phyloP scores from a whole-genome alignment of 805 yeast genomes.

The Ogataea glucozyma region DNA sequence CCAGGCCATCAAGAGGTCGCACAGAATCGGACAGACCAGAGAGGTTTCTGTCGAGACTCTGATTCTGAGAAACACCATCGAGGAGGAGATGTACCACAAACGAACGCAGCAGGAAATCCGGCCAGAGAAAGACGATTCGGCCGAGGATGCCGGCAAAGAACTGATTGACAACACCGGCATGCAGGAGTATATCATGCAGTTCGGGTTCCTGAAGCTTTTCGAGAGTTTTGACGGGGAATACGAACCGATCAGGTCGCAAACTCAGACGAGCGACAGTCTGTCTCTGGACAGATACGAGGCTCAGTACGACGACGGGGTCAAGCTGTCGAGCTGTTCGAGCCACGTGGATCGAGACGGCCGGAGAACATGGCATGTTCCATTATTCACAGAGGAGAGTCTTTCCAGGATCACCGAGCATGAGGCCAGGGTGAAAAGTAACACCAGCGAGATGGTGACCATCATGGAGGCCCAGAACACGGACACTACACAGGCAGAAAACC shows the following conservation, averaged over 20 bases:
- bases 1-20: conserved; percentile 76
- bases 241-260: conserved; percentile 36
- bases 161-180: conserved; percentile 62
- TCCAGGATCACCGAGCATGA: conserved; percentile 29
- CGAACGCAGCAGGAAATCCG: conserved; percentile 21
- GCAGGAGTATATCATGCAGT: conserved; percentile 53
- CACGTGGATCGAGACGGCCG: conserved; percentile 12
- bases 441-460: conserved; percentile 9
- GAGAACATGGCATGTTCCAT: conserved; percentile 39
- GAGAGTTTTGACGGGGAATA: conserved; percentile 38
- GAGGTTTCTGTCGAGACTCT: conserved; percentile 70
- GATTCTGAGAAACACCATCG: conserved; percentile 60
- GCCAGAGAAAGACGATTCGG: conserved; percentile 20
- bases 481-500: neutral
- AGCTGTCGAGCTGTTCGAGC: conserved; percentile 17
- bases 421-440: conserved; percentile 16
- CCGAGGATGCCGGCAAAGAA: conserved; percentile 31
- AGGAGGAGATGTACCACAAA: conserved; percentile 61
- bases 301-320: conserved; percentile 24
- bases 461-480: conserved; percentile 4
- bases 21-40: conserved; percentile 68
- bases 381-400: conserved; percentile 36
- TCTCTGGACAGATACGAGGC: conserved; percentile 10
- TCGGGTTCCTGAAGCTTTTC: conserved; percentile 45
- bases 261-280: conserved; percentile 13